Base-by-base conservation (phyloP, 2,329 filamentous ascomycete genomes). In the Amesomyces nigricolor region DNA sequence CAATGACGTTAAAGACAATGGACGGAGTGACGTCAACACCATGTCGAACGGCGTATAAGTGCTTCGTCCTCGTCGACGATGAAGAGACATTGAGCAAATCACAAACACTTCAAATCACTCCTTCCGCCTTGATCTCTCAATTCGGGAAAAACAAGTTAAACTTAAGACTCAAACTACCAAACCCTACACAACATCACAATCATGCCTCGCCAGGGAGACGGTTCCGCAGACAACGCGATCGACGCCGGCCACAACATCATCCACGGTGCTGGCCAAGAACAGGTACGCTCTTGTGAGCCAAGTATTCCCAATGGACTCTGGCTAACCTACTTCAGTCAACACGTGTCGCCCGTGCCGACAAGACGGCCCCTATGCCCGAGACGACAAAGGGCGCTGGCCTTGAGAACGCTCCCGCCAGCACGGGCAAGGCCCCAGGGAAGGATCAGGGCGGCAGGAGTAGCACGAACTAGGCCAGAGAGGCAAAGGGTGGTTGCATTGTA, bases 151-250 rank as follows among this genome's bases (percentile, higher is more conserved):
- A 16, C 29, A 35, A 32, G 4, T 17, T 9, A 16, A 17, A 13
- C 22, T 4, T 5, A 26, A 26, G 22, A 26, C 22, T 29, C 2
- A 22, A 14, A 8, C 19, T 3, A 14, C 22, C 42, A 13, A 4
- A 44, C 42, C 7, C 22, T 4, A 26, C 37, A 48, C 37, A 48
- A 51, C 47, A 42, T 50, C 17, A 19, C 51, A 65, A 75, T 54
- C 56, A 79, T 79, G 77, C 76, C 77, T 73, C 74, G 75, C 65
- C 68, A 75, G 58, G 76, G 76, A 74, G 73, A 75, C 63, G 75
- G 75, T 51, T 71, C 70, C 59, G 70, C 72, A 54, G 68, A 79
- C 67, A 78, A 79, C 66, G 73, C 73, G 56, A 63, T 74, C 35
- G 72, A 73, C 53, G 63, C 67, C 9, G 66, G 65, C 54, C 68